Evolutionary conservation across 2,329 filamentous ascomycete species (phyloP), one percentile per base, ranked within the genome.

Genomic region (Aureobasidium sp.): DNA sequence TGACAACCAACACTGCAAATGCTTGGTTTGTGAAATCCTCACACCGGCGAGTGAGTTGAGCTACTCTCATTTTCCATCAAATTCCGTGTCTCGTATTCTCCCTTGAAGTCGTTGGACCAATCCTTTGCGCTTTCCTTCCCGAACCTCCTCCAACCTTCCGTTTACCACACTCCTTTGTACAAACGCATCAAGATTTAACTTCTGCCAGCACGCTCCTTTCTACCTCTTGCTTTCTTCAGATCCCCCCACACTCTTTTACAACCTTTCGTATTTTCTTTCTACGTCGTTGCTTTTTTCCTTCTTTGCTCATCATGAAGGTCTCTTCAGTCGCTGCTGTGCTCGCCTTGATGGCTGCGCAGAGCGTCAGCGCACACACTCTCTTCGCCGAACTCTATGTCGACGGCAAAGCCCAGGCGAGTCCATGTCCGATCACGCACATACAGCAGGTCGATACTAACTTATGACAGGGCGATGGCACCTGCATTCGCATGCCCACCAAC

Each of bases 341-440:
- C 37, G 57, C 56, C 53, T 50, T 57, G 53, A 53, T 39, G 57
- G 55, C 53, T 49, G 51, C 40, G 14, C 40, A 48, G 41, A 54
- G 53, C 49, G 55, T 49, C 21, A 52, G 53, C 38, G 58, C 58
- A 14, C 83, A 87, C 63, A 85, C 82, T 5, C 66, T 79, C 44
- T 79, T 86, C 64, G 83, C 81, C 1, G 84, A 78, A 3, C 70
- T 86, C 44, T 83, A 77, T 59, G 68, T 87, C 59, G 73, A 85
- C 60, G 78, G 78, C 55, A 68, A 76, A 42, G 76, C 78, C 61
- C 81, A 59, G 38, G 58, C 58, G 45, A 7, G 42, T 45, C 5
- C 10, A n/a, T 50, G 6, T 17, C 7, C 10, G 19, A 24, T 21
- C 12, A 8, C 34, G 8, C 27, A 29, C 7, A 7, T 17, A 6